Evolutionary conservation across 1,284 basidiomycete genomes (phyloP).

Genomic region (Ustilago bromivora): DNA sequence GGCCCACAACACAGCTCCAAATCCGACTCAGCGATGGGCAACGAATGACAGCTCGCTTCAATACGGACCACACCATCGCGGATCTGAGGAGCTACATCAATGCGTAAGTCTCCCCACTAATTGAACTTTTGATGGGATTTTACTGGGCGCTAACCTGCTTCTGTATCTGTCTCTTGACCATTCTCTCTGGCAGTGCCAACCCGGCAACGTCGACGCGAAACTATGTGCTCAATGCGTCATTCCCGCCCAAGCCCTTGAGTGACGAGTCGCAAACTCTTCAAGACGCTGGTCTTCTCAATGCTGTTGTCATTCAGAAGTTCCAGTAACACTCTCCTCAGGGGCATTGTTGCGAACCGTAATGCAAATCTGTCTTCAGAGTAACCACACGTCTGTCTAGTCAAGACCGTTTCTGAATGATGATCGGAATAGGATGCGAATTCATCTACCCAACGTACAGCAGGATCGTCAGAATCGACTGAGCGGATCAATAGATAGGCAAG

Average conservation of each 20-base stretch:
- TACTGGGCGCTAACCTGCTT: constrained; percentile 2
- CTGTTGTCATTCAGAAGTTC: constrained; percentile 67
- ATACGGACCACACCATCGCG: constrained; percentile 87
- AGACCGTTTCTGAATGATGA: neutral
- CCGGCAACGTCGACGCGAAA: constrained; percentile 59
- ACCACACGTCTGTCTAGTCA: neutral
- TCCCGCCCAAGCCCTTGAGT: constrained; percentile 66
- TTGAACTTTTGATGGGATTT: neutral
- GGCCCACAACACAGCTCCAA: constrained; percentile 91
- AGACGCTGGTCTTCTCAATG: constrained; percentile 63
- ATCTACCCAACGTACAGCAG: neutral
- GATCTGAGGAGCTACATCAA: constrained; percentile 90
- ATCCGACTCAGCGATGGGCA: constrained; percentile 88
- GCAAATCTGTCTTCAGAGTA: neutral
- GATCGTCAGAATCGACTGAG: too few species aligned
- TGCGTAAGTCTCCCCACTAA: constrained; percentile 76
- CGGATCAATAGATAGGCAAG: constrained; percentile 37
- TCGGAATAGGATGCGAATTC: neutral
- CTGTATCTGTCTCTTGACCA: neutral
- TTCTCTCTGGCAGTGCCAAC: constrained; percentile 39
- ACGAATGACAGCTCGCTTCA: constrained; percentile 88
- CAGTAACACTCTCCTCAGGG: constrained; percentile 14
- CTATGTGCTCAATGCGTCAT: constrained; percentile 63
- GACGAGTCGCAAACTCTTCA: constrained; percentile 63
- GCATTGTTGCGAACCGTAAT: constrained; percentile 1